These are phyloP conservation scores for Podospora australis DNA, from an alignment of 495 filamentous ascomycete genomes.

Conservation along the genomic window DNA sequence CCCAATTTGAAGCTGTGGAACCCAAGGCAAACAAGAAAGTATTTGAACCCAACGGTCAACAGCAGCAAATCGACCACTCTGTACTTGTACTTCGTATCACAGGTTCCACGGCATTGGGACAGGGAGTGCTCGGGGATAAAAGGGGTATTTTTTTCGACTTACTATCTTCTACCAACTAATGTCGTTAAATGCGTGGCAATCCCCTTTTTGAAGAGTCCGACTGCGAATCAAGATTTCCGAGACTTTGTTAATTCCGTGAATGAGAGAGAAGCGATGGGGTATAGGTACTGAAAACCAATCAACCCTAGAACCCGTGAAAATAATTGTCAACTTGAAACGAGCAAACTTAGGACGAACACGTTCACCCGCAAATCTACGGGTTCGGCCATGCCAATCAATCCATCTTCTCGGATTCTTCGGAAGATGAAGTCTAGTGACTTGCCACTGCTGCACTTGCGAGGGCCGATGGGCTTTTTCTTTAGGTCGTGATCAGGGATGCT, in stretches of 20 bases:
- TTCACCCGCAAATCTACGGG: not conserved
- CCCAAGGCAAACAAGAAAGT: not conserved
- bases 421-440: not conserved
- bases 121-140: not conserved
- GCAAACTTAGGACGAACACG: slow-evolving; percentile 7
- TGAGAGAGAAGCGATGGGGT: not conserved
- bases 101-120: not conserved
- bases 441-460: not conserved
- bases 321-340: slow-evolving; percentile 25
- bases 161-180: no score
- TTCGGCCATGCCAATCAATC: not conserved
- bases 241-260: not conserved
- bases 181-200: no score
- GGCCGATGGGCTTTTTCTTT: not conserved
- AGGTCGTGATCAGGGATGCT: not conserved
- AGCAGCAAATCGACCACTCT: slow-evolving; percentile 5
- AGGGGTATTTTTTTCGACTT: no score
- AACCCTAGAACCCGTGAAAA: not conserved
- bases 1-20: slow-evolving; percentile 11
- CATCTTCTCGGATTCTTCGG: not conserved
- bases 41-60: not conserved
- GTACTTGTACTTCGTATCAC: not conserved
- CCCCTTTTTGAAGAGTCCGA: not conserved
- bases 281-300: slow-evolving; percentile 4
- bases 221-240: not conserved